These are phyloP conservation scores for Mikania micrantha DNA, from an alignment of 129 eudicot genomes.

Conservation along the genomic window DNA sequence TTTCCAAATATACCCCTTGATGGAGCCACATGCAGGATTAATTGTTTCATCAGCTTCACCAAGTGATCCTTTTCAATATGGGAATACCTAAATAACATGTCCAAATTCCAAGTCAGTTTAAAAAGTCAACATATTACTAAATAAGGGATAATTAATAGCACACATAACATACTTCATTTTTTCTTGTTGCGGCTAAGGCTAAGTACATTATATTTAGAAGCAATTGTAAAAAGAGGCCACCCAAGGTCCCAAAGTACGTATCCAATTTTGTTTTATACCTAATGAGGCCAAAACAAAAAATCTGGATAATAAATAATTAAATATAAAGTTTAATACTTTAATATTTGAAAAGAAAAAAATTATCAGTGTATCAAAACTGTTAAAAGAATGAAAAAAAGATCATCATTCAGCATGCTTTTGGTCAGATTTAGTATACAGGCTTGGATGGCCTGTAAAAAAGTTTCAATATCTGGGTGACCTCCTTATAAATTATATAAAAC, in stretches of 20 bases:
- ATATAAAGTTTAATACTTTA: neutral
- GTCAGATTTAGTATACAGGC: neutral
- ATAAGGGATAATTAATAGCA: neutral
- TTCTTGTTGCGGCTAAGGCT: neutral
- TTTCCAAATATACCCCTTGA: slow-evolving; percentile 44
- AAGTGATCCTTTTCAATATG: slow-evolving; percentile 87
- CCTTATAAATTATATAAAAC: neutral
- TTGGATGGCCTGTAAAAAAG: neutral
- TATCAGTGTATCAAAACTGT: too few species aligned
- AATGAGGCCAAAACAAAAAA: neutral
- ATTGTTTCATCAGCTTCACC: slow-evolving; percentile 80
- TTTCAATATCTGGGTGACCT: neutral
- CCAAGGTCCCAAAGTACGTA: neutral
- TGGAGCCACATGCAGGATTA: slow-evolving; percentile 51
- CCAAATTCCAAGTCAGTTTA: slow-evolving; percentile 15
- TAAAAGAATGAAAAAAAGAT: too few species aligned
- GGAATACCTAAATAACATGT: slow-evolving; percentile 50
- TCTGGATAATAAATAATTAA: neutral
- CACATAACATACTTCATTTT: neutral
- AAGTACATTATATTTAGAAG: neutral
- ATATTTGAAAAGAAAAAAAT: neutral
- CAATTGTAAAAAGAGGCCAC: neutral
- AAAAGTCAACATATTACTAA: neutral
- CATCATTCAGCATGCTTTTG: neutral
- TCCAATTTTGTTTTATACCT: neutral